phyloP scores from a whole-genome alignment of 345 rosid genomes.

The rapeseed (Brassica napus) region Da-Ae NC_063448.1:1932501-1933000 shows the following conservation, averaged over 20 bases:
- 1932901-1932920: conserved; percentile 6
- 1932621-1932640: not conserved
- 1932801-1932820: not conserved
- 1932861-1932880: conserved; percentile 4
- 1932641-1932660: not conserved
- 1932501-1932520: not conserved
- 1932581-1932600: not conserved
- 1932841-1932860: not conserved
- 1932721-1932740: not conserved
- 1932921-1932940: conserved; percentile 1
- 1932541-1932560: not conserved
- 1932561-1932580: not conserved
- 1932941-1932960: not conserved
- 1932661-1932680: not conserved
- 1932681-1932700: not conserved
- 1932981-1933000: too few species aligned
- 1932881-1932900: not conserved
- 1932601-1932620: not conserved
- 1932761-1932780: not conserved
- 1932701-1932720: not conserved
- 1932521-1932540: not conserved
- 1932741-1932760: not conserved
- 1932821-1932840: not conserved
- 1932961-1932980: too few species aligned
- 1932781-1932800: not conserved